Percentiles rank a stretch among this genome's conserved stretches.
These are phyloP conservation scores for Salix brachista DNA, from an alignment of 345 rosid genomes.

Conservation along the genomic window DNA sequence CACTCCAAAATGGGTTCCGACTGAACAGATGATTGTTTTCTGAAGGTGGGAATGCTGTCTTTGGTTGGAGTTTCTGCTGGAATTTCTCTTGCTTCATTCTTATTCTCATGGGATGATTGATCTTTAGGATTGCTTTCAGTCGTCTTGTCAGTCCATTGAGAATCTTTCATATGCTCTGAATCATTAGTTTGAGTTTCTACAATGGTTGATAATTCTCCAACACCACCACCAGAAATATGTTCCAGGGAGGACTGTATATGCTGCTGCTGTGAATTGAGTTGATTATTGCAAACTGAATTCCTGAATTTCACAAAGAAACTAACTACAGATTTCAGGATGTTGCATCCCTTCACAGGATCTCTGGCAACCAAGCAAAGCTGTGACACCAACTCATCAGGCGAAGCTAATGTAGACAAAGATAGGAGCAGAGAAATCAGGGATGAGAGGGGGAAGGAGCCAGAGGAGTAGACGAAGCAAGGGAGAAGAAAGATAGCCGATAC, in stretches of 20 bases:
- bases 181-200: conserved; percentile 21
- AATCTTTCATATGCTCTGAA: conserved; percentile 25
- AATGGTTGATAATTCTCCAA: conserved; percentile 25
- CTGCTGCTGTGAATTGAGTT: conserved; percentile 7
- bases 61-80: conserved; percentile 14
- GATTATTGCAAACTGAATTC: conserved; percentile 34
- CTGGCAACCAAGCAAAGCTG: conserved; percentile 36
- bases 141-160: conserved; percentile 20
- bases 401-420: neutral
- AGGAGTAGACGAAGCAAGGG: neutral
- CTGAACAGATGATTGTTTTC: conserved; percentile 19
- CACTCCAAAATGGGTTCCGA: conserved; percentile 13
- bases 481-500: neutral
- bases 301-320: conserved; percentile 38
- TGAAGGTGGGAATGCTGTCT: conserved; percentile 8
- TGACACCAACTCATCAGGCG: conserved; percentile 33
- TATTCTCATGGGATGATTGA: conserved; percentile 19
- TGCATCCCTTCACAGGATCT: conserved; percentile 29
- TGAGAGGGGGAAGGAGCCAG: neutral
- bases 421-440: neutral
- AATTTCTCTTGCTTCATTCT: conserved; percentile 25
- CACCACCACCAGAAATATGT: conserved; percentile 17
- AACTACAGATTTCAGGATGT: conserved; percentile 17
- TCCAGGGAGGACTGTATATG: conserved; percentile 14
- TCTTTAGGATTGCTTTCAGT: conserved; percentile 22